phyloP scores from a whole-genome alignment of 2,329 filamentous ascomycete species.

The Trichophyton benhamiae region DNA sequence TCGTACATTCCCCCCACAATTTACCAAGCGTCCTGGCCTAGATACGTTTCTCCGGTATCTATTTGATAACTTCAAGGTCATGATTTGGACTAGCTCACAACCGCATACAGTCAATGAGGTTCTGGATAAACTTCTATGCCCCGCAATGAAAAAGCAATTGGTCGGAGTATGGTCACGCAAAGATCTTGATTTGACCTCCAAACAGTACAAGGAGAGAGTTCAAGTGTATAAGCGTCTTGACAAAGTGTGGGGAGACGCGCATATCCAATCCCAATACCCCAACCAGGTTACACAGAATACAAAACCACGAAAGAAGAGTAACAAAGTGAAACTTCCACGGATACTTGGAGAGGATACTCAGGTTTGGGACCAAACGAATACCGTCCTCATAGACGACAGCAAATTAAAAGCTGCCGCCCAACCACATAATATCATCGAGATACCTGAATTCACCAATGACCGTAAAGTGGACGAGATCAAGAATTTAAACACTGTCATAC shows the following conservation, averaged over 20 bases:
- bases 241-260: conserved; percentile 51
- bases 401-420: conserved; percentile 67
- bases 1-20: conserved; percentile 38
- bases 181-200: conserved; percentile 51
- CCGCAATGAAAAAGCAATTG: conserved; percentile 42
- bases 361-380: conserved; percentile 71
- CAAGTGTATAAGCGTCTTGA: conserved; percentile 84
- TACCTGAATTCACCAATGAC: conserved; percentile 59
- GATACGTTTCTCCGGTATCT: conserved; percentile 59
- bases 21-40: conserved; percentile 57
- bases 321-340: conserved; percentile 1
- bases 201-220: conserved; percentile 57
- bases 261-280: conserved; percentile 35
- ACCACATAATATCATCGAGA: conserved; percentile 66
- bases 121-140: conserved; percentile 46
- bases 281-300: not conserved
- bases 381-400: conserved; percentile 79
- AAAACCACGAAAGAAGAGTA: not conserved
- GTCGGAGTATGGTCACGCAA: conserved; percentile 69
- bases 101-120: conserved; percentile 57
- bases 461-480: conserved; percentile 30
- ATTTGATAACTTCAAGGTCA: conserved; percentile 61
- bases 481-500: conserved; percentile 40
- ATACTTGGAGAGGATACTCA: conserved; percentile 34
- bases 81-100: conserved; percentile 82